Conservation (phyloP, 2,329 filamentous ascomycete genomes). For the Nemania serpens region DNA sequence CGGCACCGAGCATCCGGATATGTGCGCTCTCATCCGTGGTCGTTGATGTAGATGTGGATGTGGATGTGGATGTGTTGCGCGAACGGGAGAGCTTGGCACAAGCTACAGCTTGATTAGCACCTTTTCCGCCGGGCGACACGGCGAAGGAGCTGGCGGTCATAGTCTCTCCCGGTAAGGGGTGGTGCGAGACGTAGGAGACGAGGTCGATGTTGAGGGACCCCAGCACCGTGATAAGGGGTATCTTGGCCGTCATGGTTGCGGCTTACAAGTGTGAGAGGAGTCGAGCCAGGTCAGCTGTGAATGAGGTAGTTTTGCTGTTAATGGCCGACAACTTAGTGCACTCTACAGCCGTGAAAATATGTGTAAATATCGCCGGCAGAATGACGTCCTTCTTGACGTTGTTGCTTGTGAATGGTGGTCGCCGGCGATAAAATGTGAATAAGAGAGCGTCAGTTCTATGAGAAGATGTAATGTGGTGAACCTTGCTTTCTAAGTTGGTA, state of each 20-base stretch:
- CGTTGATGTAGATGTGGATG: slow-evolving; percentile 36
- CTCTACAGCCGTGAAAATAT: too few species aligned
- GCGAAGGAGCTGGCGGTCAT: slow-evolving; percentile 78
- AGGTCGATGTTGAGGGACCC: slow-evolving; percentile 96
- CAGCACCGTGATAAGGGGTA: slow-evolving; percentile 73
- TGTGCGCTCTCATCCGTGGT: slow-evolving; percentile 39
- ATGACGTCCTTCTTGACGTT: background rate
- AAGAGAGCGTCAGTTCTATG: background rate
- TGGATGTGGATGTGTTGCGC: slow-evolving; percentile 45
- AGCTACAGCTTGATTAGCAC: slow-evolving; percentile 92
- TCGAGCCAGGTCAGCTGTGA: background rate
- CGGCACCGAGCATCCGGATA: slow-evolving; percentile 75
- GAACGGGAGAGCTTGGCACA: slow-evolving; percentile 78
- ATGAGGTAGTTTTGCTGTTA: background rate
- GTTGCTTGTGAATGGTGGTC: background rate
- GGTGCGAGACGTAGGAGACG: slow-evolving; percentile 82
- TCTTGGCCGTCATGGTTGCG: slow-evolving; percentile 31
- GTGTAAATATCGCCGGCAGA: too few species aligned
- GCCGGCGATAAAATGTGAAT: background rate
- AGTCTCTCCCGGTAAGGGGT: slow-evolving; percentile 85
- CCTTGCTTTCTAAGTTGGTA: too few species aligned
- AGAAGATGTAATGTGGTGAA: too few species aligned
- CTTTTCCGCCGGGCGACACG: slow-evolving; percentile 88
- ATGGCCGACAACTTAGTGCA: background rate
- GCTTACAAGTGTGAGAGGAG: background rate